Percentiles rank a stretch among this genome's conserved stretches.
phyloP scores from a whole-genome alignment of 2,329 filamentous ascomycete genomes.

The Aspergillus neoniger region DNA sequence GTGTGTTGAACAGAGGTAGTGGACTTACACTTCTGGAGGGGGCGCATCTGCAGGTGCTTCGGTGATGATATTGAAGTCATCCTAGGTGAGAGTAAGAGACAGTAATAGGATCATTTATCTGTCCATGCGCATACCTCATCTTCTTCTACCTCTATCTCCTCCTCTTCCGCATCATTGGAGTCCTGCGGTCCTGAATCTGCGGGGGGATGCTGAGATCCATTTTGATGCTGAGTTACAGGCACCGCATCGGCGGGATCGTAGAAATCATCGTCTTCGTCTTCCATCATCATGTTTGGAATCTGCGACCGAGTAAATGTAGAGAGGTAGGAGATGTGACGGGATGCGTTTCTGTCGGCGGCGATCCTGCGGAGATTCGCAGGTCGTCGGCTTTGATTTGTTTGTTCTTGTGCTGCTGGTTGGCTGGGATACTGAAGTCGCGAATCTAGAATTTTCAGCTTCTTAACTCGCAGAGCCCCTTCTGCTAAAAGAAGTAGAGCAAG shows the following conservation, averaged over 20 bases:
- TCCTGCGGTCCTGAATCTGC: constrained; percentile 35
- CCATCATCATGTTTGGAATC: constrained; percentile 33
- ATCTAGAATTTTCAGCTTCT: too few relatives aligned
- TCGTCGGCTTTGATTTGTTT: constrained; percentile 27
- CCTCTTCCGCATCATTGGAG: constrained; percentile 40
- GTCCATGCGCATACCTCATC: constrained; percentile 27
- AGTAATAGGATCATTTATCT: too few relatives aligned
- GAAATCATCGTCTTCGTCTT: constrained; percentile 52
- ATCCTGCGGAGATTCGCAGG: constrained; percentile 20
- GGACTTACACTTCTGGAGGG: constrained; percentile 40
- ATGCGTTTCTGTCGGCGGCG: constrained; percentile 21
- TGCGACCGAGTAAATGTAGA: constrained; percentile 5
- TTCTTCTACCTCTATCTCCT: constrained; percentile 49
- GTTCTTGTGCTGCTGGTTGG: constrained; percentile 9
- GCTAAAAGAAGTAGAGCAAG: too few relatives aligned
- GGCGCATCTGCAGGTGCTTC: constrained; percentile 48
- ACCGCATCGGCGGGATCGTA: constrained; percentile 46
- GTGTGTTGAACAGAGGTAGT: not conserved
- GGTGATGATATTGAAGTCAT: constrained; percentile 54
- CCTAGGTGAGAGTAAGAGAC: constrained; percentile 30
- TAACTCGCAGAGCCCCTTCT: too few relatives aligned
- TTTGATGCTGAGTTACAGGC: constrained; percentile 32
- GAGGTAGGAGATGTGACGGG: constrained; percentile 6
- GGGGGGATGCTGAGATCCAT: constrained; percentile 30
- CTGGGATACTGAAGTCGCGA: not conserved